Evolutionary conservation across 2,329 filamentous ascomycete genomes (phyloP).

Genomic region (Stylonectria norvegica): DNA sequence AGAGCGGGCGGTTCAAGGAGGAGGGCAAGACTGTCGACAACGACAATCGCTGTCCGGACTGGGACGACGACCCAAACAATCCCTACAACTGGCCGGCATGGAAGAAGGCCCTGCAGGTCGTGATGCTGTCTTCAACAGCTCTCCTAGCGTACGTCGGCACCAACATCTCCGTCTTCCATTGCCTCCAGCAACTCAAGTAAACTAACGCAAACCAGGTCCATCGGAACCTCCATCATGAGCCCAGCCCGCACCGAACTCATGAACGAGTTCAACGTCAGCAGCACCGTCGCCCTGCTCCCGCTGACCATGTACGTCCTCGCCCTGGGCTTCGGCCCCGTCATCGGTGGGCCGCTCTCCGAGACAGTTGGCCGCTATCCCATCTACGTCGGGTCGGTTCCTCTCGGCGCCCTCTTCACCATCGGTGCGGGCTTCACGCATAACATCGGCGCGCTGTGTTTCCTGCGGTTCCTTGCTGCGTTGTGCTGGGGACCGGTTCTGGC

Average conservation of each 20-base stretch:
- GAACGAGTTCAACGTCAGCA: slow-evolving; percentile 50
- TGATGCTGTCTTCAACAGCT: slow-evolving; percentile 36
- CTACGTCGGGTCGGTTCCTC: slow-evolving; percentile 44
- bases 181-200: slow-evolving; percentile 10
- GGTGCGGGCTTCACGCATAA: slow-evolving; percentile 50
- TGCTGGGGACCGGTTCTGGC: slow-evolving; percentile 48
- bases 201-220: slow-evolving; percentile 40
- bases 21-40: not conserved
- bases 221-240: slow-evolving; percentile 53
- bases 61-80: slow-evolving; percentile 42
- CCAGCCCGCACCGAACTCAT: slow-evolving; percentile 41
- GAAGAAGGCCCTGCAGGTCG: slow-evolving; percentile 39
- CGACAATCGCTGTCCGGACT: slow-evolving; percentile 27
- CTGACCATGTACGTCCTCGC: slow-evolving; percentile 59
- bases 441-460: slow-evolving; percentile 49
- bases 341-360: slow-evolving; percentile 59
- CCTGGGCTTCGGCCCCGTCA: slow-evolving; percentile 56
- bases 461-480: slow-evolving; percentile 56
- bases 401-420: slow-evolving; percentile 54
- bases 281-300: slow-evolving; percentile 55
- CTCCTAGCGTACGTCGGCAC: slow-evolving; percentile 42
- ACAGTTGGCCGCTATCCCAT: slow-evolving; percentile 52
- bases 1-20: slow-evolving; percentile 9
- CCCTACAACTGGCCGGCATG: slow-evolving; percentile 48
- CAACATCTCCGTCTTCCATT: not conserved